Percentiles rank a stretch among this genome's conserved stretches.
These are phyloP conservation scores for Stylosanthes scabra DNA, from an alignment of 331 rosid species.

Conservation along the genomic window DNA sequence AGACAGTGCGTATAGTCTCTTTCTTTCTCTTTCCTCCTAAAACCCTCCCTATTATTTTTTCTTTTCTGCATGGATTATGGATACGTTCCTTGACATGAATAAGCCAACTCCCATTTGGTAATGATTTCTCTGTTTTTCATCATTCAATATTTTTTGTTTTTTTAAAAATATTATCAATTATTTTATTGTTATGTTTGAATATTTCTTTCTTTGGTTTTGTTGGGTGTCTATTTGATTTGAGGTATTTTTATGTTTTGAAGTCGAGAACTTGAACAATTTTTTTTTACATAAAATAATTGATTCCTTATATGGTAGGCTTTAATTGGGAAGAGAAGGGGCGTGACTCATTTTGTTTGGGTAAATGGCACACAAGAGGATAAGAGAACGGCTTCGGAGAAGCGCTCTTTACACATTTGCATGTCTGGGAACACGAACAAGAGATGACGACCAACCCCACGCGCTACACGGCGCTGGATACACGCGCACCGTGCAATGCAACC, in stretches of 20 bases:
- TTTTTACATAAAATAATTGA: too few relatives aligned
- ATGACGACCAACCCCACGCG: slow-evolving; percentile 58
- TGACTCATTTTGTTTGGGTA: slow-evolving; percentile 36
- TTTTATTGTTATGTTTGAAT: too few relatives aligned
- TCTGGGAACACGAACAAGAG: slow-evolving; percentile 44
- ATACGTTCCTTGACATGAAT: slow-evolving; percentile 44
- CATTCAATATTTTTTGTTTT: too few relatives aligned
- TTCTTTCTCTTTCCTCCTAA: slow-evolving; percentile 45
- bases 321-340: slow-evolving; percentile 42
- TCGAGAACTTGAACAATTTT: too few relatives aligned
- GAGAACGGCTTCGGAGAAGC: slow-evolving; percentile 83
- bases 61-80: not conserved
- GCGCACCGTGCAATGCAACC: slow-evolving; percentile 77
- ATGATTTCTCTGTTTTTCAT: too few relatives aligned
- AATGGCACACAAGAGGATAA: slow-evolving; percentile 78
- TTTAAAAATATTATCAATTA: too few relatives aligned
- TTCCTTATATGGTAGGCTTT: slow-evolving; percentile 40
- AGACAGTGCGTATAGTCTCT: slow-evolving; percentile 31
- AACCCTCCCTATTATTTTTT: slow-evolving; percentile 57
- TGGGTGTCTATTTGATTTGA: too few relatives aligned
- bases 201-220: too few relatives aligned
- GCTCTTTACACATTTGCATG: slow-evolving; percentile 81
- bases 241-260: too few relatives aligned
- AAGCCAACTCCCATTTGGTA: slow-evolving; percentile 43
- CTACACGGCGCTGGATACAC: slow-evolving; percentile 75